Conservation (phyloP, 257 asterid species). For the Thymus quinquecostatus region DNA sequence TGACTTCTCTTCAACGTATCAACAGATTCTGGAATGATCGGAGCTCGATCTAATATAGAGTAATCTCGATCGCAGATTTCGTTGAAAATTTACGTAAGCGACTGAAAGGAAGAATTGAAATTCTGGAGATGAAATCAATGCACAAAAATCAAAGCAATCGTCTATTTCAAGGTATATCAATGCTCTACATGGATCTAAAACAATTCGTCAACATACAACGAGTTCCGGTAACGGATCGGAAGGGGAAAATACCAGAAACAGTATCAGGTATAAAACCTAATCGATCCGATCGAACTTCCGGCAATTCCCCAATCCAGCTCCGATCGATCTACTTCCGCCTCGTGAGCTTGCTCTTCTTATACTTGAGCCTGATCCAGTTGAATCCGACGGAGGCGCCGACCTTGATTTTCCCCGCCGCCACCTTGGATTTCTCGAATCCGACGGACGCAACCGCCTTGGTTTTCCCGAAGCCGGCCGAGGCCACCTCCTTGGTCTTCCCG, state of each 20-base stretch:
- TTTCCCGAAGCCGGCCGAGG: conserved; percentile 42
- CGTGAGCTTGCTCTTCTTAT: conserved; percentile 48
- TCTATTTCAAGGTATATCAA: neutral
- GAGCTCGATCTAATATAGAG: neutral
- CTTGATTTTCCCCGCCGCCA: conserved; percentile 41
- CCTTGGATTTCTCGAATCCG: conserved; percentile 66
- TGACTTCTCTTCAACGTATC: neutral
- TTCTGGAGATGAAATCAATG: neutral
- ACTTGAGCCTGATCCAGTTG: conserved; percentile 56
- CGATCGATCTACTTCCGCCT: conserved; percentile 35
- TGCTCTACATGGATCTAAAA: neutral
- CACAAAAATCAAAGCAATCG: conserved; percentile 13
- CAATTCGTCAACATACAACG: neutral
- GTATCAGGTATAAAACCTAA: conserved; percentile 14
- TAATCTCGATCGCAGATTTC: neutral
- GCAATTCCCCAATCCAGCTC: too few species aligned
- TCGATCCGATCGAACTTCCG: neutral
- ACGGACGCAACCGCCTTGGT: conserved; percentile 52
- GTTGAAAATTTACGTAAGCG: neutral
- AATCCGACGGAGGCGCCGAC: conserved; percentile 49
- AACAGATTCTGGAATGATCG: neutral
- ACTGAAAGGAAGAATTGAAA: neutral
- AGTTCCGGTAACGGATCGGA: neutral
- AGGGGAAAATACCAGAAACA: neutral
- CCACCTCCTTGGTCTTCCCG: conserved; percentile 45